phyloP scores from a whole-genome alignment of 73 alveolate genomes.

The Durusdinium trenchii region DNA sequence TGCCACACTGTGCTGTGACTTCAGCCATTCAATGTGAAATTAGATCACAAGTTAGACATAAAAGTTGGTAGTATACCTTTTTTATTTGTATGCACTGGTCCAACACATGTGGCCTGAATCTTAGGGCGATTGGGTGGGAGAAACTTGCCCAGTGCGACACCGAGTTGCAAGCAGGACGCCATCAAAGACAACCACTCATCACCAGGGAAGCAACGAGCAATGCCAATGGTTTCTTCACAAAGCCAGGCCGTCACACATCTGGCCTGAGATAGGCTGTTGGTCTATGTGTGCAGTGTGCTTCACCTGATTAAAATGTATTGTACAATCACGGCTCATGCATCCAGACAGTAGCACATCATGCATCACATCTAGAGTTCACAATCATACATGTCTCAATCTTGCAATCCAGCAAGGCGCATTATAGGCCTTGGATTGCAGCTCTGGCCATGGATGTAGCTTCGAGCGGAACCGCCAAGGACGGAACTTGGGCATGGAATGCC shows the following conservation, averaged over 20 bases:
- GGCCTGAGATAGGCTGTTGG: too few species aligned
- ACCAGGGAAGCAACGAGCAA: neutral
- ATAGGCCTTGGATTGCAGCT: neutral
- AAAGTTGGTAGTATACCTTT: neutral
- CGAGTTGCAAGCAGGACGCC: neutral
- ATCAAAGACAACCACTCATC: neutral
- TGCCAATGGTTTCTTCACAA: neutral
- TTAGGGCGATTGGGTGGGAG: neutral
- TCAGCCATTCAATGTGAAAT: neutral
- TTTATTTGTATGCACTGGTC: too few species aligned
- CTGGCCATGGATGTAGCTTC: constrained; percentile 9
- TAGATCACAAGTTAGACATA: neutral
- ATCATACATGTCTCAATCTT: neutral
- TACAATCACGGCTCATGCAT: neutral
- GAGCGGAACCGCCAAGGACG: neutral
- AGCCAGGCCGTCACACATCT: neutral
- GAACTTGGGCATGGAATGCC: constrained; percentile 4
- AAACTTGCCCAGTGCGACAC: neutral
- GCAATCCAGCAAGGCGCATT: neutral
- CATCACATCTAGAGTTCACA: neutral
- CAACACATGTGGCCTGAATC: neutral
- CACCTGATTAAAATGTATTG: neutral
- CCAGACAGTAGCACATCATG: neutral
- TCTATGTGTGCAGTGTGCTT: neutral
- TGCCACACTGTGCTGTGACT: neutral